Evolutionary conservation across 208 protist species (phyloP), one percentile per base, ranked within the genome.

Genomic region (Phytomonas francai): DNA sequence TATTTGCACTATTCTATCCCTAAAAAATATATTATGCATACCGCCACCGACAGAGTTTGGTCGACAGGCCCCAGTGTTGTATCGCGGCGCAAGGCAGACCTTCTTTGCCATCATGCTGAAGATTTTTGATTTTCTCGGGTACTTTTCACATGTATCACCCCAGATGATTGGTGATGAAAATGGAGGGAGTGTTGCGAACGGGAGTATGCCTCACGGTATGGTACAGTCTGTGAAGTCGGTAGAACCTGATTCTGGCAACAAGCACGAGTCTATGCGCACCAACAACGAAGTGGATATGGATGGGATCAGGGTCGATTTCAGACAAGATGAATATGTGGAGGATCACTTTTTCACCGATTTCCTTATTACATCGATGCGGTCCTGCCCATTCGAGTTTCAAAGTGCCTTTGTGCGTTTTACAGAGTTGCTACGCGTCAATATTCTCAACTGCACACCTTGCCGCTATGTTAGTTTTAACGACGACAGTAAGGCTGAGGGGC

Each of bases 51-150:
- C 19, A 19, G 45, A 54, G 19, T 54, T 25, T 54, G 45, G 45
- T 54, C 45, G 70, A 27, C 72, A 74, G 49, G 59, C 71, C 36
- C 70, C 73, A 58, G 74, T 76, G 32, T 65, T 87, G 16, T 92
- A 93, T 71, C 77, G 77, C 61, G 80, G 84, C 34, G 73, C 65
- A 29, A 84, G 84, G 32, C 73, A 96, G 67, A 93, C 89, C 6
- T 83, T 92, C 51, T 77, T 89, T 45, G 91, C 84, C 49, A 85
- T 95, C 65, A 39, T 93, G 34, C 84, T 97, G 33, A 94, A 94
- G 73, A 70, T 71, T 22, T 84, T 97, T 67, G 91, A 97, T 74
- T 93, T 97, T 62, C 77, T 97, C 25, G 91, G 91, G 5, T 97
- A 97, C 77, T 94, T 94, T 74, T 87, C 88, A 4, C 91, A 94